phyloP scores from a whole-genome alignment of 83 land plant species.

The Picea abies region DNA sequence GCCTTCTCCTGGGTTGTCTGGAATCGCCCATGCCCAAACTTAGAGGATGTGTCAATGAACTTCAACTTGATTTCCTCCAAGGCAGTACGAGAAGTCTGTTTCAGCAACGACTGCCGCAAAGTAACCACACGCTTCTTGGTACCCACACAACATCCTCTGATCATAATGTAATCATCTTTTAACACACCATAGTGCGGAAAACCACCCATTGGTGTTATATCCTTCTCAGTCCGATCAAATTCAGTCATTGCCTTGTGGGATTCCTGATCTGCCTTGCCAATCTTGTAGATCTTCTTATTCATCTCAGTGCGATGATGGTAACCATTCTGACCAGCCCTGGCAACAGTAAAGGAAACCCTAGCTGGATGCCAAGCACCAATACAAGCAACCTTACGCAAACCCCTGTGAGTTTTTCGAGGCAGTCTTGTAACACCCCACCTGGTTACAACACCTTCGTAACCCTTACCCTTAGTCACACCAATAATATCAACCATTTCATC shows the following conservation, averaged over 20 bases:
- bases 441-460: slow-evolving; percentile 93
- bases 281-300: slow-evolving; percentile 91
- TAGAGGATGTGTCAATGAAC: slow-evolving; percentile 90
- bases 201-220: slow-evolving; percentile 83
- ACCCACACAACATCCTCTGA: slow-evolving; percentile 85
- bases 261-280: slow-evolving; percentile 70
- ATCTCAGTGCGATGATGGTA: slow-evolving; percentile 94
- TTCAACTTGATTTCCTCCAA: slow-evolving; percentile 81
- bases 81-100: slow-evolving; percentile 77
- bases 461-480: slow-evolving; percentile 93
- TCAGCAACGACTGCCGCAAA: slow-evolving; percentile 67
- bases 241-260: slow-evolving; percentile 74
- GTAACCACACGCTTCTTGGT: slow-evolving; percentile 86
- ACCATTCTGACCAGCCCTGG: slow-evolving; percentile 94
- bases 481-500: slow-evolving; percentile 94
- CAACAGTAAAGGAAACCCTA: slow-evolving; percentile 88
- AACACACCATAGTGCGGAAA: slow-evolving; percentile 85
- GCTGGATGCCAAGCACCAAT: slow-evolving; percentile 98
- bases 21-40: slow-evolving; percentile 94
- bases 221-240: slow-evolving; percentile 81
- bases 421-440: slow-evolving; percentile 83
- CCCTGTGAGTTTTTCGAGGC: slow-evolving; percentile 80
- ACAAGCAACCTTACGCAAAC: slow-evolving; percentile 91
- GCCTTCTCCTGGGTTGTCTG: slow-evolving; percentile 70
- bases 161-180: slow-evolving; percentile 72